Base-by-base conservation (phyloP, 345 rosid genomes). In the Lenwebbia sp. region DNA sequence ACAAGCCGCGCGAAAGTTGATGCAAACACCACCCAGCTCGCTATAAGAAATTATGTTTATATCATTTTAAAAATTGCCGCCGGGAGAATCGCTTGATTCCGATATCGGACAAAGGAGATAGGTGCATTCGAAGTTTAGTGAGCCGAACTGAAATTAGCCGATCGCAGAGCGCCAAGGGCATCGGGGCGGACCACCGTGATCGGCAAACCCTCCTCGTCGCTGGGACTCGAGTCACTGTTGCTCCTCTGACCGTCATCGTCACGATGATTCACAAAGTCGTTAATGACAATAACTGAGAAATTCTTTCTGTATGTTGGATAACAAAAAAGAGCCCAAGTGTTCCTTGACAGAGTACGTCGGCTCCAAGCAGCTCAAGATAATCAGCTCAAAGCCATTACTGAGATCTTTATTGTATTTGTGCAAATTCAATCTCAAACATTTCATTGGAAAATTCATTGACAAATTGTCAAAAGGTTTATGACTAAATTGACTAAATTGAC, bases 101-200 rank as follows among this genome's bases (percentile, higher is more conserved):
- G 19, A 15, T 52, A 15, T 52, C 6, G 21, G 21, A 52, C 54
- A 15, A 52, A 52, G 54, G 19, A 5, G 54, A 52, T 52, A 21
- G 6, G 54, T 7, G 40, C 41, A 4, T 19, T 1, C 4, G 22
- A 7, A 3, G 22, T 62, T 28, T 62, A 15, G 40, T 14, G 41
- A 62, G 40, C 2, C 4, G 12, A 28, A 30, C 3, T 15, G 11
- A 62, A 28, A 30, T 30, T 28, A 30, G 40, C 41, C 1, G 21
- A 62, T 62, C 0, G 11, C 5, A 30, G 5, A n/a, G 37, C 0
- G 9, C 1, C 0, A 4, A 60, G 3, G 8, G 21, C 37, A n/a
- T 60, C 19, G 10, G 37, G 70, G 19, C 8, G 3, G 37, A n/a
- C 37, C 70, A 60, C 10, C 1, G 70, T 60, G 62, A 4, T 25